Conservation (phyloP, 306 rosid genomes). For the Benincasa hispida region DNA sequence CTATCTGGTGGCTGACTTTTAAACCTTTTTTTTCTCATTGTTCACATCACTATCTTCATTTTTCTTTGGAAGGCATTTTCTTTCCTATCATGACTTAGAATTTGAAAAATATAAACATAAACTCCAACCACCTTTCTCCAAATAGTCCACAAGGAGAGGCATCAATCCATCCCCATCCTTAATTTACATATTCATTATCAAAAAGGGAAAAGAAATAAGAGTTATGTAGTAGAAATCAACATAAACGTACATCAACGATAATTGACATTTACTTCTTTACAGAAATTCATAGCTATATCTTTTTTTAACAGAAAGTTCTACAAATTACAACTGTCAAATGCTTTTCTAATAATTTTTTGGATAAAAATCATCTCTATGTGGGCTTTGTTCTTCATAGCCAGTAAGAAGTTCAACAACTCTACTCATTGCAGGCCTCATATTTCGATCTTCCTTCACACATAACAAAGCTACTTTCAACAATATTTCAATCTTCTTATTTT, state of each 20-base stretch:
- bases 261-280: too few species aligned
- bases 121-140: neutral
- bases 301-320: too few species aligned
- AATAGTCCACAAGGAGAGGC: neutral
- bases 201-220: too few species aligned
- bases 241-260: too few species aligned
- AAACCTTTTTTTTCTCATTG: too few species aligned
- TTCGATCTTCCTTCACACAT: conserved; percentile 27
- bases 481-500: conserved; percentile 10
- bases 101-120: neutral
- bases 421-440: conserved; percentile 27
- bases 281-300: too few species aligned
- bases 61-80: neutral
- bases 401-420: conserved; percentile 24
- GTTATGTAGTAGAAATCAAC: too few species aligned
- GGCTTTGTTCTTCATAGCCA: neutral
- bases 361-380: neutral
- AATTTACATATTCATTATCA: neutral
- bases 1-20: neutral
- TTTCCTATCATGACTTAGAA: neutral
- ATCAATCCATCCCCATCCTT: neutral
- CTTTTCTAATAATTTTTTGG: neutral
- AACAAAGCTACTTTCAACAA: conserved; percentile 19
- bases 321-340: neutral
- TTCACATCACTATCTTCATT: too few species aligned